These are phyloP conservation scores for Podosphaera aphanis DNA, from an alignment of 2,329 filamentous ascomycete species.

Conservation along the genomic window DNA sequence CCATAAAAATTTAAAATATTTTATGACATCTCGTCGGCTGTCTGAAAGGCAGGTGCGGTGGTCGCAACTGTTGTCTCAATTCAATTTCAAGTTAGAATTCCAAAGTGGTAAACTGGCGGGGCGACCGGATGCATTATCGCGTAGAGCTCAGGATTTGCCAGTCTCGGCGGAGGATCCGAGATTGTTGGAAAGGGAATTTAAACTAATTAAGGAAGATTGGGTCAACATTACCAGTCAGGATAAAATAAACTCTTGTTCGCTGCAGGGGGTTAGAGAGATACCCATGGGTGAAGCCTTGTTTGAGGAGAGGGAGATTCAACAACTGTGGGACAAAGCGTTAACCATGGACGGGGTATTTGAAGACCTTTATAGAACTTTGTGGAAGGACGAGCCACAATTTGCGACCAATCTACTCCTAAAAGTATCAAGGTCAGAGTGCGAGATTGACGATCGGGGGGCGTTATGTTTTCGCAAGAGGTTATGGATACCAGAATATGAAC, in stretches of 20 bases:
- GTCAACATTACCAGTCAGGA: neutral
- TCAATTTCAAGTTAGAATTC: neutral
- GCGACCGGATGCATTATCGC: neutral
- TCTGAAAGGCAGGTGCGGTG: neutral
- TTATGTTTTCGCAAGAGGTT: neutral
- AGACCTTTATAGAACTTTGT: neutral
- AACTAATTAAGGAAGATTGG: neutral
- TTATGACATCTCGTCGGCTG: conserved; percentile 1
- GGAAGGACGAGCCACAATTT: neutral
- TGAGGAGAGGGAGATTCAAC: neutral
- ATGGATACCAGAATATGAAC: neutral
- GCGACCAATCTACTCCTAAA: neutral
- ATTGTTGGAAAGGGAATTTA: neutral
- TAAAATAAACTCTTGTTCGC: neutral
- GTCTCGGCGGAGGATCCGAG: neutral
- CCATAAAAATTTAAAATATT: conserved; percentile 2
- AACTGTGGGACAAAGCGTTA: neutral
- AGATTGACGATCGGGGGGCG: neutral
- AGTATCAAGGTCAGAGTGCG: neutral
- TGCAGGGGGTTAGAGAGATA: neutral
- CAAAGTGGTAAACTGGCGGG: neutral
- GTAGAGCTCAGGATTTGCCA: neutral
- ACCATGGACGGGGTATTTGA: neutral
- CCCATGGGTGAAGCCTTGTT: neutral
- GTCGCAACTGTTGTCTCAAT: neutral